A percentile compares a stretch with the other conserved stretches of the same genome.
These are phyloP conservation scores for Penstemon eatonii DNA, from an alignment of 257 asterid species.

Conservation along the genomic window DNA sequence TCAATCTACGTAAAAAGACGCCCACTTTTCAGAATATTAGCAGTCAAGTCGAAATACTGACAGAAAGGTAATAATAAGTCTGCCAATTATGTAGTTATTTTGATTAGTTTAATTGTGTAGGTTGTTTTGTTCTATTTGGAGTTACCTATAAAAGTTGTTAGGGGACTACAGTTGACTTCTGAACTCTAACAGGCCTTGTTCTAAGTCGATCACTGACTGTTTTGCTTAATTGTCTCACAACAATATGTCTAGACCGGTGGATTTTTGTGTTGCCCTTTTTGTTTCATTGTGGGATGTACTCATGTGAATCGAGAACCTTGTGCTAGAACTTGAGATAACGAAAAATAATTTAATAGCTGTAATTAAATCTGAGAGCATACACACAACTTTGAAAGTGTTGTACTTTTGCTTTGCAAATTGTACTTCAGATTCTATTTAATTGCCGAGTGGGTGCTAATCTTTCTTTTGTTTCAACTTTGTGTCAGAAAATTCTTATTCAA, in stretches of 20 bases:
- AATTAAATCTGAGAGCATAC: slow-evolving; percentile 12
- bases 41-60: slow-evolving; percentile 58
- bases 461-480: slow-evolving; percentile 24
- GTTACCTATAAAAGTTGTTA: background rate
- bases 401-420: background rate
- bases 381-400: slow-evolving; percentile 1
- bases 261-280: slow-evolving; percentile 7
- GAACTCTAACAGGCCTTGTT: background rate
- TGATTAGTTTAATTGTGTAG: no score
- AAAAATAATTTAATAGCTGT: background rate
- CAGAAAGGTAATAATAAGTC: slow-evolving; percentile 58
- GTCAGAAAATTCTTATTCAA: slow-evolving; percentile 55
- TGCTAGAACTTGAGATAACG: background rate
- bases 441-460: slow-evolving; percentile 16
- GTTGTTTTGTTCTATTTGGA: background rate
- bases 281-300: background rate
- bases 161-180: slow-evolving; percentile 12
- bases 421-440: slow-evolving; percentile 2
- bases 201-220: slow-evolving; percentile 1
- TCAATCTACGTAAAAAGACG: slow-evolving; percentile 50
- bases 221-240: slow-evolving; percentile 6
- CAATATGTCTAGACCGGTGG: background rate
- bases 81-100: no score
- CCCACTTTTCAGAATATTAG: slow-evolving; percentile 57
- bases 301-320: slow-evolving; percentile 10